Percentiles rank a stretch among this genome's conserved stretches.
phyloP scores from a whole-genome alignment of 2,329 filamentous ascomycete species.

The Fusarium humuli region DNA sequence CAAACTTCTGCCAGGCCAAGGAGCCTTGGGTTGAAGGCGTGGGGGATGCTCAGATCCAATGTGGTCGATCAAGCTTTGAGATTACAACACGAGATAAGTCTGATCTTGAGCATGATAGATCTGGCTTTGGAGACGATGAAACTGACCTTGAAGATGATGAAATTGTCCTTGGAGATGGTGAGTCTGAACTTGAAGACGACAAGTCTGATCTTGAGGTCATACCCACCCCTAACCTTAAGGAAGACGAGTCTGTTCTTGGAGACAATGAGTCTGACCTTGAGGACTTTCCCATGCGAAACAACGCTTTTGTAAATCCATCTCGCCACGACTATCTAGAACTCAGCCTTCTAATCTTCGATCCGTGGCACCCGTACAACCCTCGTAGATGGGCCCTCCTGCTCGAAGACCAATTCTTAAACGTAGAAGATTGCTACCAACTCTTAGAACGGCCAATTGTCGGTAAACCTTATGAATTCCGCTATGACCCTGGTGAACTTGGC shows the following conservation, averaged over 20 bases:
- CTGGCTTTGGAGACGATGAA: neutral
- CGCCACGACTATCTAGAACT: neutral
- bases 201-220: too few relatives aligned
- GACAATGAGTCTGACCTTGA: neutral
- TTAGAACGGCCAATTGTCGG: neutral
- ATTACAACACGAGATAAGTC: neutral
- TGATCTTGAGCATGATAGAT: neutral
- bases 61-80: neutral
- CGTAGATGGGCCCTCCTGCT: conserved; percentile 20
- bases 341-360: neutral
- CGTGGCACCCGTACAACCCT: neutral
- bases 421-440: neutral
- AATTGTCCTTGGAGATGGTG: neutral
- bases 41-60: neutral
- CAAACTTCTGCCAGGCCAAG: neutral
- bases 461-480: neutral
- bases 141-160: neutral
- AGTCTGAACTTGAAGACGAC: neutral
- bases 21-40: neutral
- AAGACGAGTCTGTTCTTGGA: too few relatives aligned
- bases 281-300: neutral
- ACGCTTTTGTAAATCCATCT: neutral
- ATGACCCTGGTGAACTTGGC: neutral
- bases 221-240: too few relatives aligned
- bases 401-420: neutral